Percentiles rank a stretch among this genome's conserved stretches.
Evolutionary conservation across 768 basidiomycete species (phyloP).

Genomic region (Phaeotremella skinneri): DNA sequence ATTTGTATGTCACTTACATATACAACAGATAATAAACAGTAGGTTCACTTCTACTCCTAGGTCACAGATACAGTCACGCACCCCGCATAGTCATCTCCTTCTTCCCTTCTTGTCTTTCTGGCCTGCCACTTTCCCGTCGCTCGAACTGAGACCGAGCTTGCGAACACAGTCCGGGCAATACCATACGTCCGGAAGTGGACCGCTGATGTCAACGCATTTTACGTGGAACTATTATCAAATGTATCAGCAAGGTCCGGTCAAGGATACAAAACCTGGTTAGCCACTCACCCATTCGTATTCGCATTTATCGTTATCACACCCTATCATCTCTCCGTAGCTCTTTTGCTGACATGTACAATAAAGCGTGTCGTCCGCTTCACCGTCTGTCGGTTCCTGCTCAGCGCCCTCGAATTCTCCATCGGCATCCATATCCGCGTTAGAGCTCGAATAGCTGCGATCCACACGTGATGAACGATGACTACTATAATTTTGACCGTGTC

Average conservation of each 20-base stretch:
- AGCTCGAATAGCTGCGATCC: slow-evolving; percentile 1
- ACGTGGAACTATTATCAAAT: slow-evolving; percentile 60
- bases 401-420: slow-evolving; percentile 41
- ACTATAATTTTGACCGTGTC: background rate
- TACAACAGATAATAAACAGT: no score
- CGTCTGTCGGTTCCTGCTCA: slow-evolving; percentile 58
- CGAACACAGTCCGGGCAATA: slow-evolving; percentile 61
- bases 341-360: slow-evolving; percentile 84
- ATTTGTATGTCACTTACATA: no score
- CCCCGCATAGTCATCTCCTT: no score
- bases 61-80: no score
- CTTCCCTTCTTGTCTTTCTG: slow-evolving; percentile 38
- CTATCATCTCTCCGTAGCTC: slow-evolving; percentile 93
- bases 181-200: slow-evolving; percentile 62
- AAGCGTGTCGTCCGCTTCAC: slow-evolving; percentile 61
- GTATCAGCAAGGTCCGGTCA: background rate
- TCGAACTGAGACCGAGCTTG: slow-evolving; percentile 45
- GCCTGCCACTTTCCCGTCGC: slow-evolving; percentile 32
- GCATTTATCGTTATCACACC: slow-evolving; percentile 78
- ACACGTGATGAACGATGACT: background rate
- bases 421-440: slow-evolving; percentile 22
- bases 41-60: no score
- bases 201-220: slow-evolving; percentile 61
- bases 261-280: slow-evolving; percentile 6
- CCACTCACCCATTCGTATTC: slow-evolving; percentile 83